Base-by-base conservation (phyloP, 176 grass and related monocot species). In the Eragrostis curvula region DNA sequence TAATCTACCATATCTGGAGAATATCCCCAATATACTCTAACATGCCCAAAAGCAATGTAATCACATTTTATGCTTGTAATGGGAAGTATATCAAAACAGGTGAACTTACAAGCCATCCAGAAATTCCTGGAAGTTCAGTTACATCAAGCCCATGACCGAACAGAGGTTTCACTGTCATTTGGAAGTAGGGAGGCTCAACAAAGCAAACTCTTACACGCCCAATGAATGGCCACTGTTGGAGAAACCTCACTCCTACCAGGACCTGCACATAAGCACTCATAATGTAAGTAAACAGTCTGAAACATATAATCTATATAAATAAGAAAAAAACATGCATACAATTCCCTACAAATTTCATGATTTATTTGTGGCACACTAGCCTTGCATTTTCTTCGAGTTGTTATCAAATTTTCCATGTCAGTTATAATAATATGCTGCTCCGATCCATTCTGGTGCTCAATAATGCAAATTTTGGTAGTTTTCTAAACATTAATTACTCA, bases 131-230 rank as follows among this genome's bases (percentile, higher is more conserved):
- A 76, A 99, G 82, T 88, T 99, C 96, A 67, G 96, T 89, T 32
- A 99, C 93, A 88, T 99, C 96, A 69, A 99, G 75, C 52, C 96
- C 96, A 67, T 96, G 90, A 39, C 93, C 25, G 39, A 99, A 96
- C 86, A 99, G 77, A 9, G 96, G 93, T 82, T 99, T 99, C 58
- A 99, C 93, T 23, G 79, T 96, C 93, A 99, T 99, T 78, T 99
- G 96, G 66, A 99, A 96, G 83, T 96, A 99, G 36, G 96, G 96
- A 79, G 96, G 91, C 69, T 99, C 92, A 75, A 93, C 89, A 88
- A 99, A 99, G 82, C 96, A 99, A 41, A 99, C 82, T 85, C 93
- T 90, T 52, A 99, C 79, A 70, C 96, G 92, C 45, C 85, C 89
- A 82, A 99, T 73, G 79, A 93, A 96, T 27, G 96, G 96, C 96